Base-by-base conservation (phyloP, 257 asterid genomes). In the Solanum gandarillasii region DNA sequence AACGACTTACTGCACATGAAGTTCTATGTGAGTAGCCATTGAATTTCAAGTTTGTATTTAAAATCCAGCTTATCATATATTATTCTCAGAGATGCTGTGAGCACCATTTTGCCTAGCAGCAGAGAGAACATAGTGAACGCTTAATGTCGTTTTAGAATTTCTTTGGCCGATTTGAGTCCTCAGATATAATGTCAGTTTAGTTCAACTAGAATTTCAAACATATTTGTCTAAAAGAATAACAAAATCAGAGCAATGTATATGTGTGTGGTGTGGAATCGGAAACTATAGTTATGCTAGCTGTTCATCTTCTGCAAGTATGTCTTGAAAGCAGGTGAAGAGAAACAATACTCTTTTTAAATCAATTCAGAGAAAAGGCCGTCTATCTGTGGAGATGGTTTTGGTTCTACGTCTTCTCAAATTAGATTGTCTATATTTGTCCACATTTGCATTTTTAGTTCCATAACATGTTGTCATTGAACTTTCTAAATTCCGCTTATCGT, bases 1-100 rank as follows among this genome's bases (percentile, higher is more conserved):
- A 91, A 88, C 93, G 98, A 38, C 90, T 91, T 82, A 92, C 97
- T 1, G 94, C 95, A 88, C 94, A 95, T 89, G 94, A 95, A 95
- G 97, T 94, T 91, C 98, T 95, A 71, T 91, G 98, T 95, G 92
- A 94, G 98, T 94, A 36, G 41, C 38, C 58, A 48, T 31, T 81
- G 85, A 38, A 29, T 81, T 81, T 48, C 43, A 43, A 46, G 27
- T 81, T 81, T 5, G 25, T 46, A 29, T 81, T 81, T 79, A 43
- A 79, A 25, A 27, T 79, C 68, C 85, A 29, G 70, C 20, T 29
- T 29, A 29, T 81, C 41, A 81, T 9, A 81, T 46, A 2, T 81
- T 81, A 29, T 81, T n/a, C 62, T 18, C 62, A 52, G 62, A 81
- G 85, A 43, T 18, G 16, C 18, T 81, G 18, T 46, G 41, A 27